Conservation (phyloP, 768 basidiomycete species). For the Phylloporus arenicola region DNA sequence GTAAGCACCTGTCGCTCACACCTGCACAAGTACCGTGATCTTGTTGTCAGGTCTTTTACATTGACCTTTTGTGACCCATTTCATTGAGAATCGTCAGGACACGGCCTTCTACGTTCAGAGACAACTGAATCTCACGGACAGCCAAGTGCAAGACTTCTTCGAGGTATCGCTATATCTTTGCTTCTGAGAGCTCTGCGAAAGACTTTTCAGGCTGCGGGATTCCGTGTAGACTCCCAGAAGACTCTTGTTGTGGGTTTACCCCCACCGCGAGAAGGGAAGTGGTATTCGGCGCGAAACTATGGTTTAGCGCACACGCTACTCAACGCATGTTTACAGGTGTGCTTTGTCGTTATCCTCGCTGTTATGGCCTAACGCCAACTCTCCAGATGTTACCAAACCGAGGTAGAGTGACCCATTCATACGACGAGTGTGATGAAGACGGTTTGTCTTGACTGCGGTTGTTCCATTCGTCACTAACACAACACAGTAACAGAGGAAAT, state of each 20-base stretch:
- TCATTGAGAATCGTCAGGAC: conserved; percentile 28
- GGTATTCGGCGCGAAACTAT: conserved; percentile 38
- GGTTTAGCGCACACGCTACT: conserved; percentile 39
- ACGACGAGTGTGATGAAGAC: conserved; percentile 15
- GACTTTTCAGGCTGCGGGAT: conserved; percentile 33
- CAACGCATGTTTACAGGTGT: conserved; percentile 34
- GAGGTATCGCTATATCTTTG: conserved; percentile 27
- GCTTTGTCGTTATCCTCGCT: neutral
- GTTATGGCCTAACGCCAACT: neutral
- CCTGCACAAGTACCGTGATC: conserved; percentile 36
- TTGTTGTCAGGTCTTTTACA: conserved; percentile 24
- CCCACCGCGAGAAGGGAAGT: conserved; percentile 31
- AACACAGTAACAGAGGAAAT: conserved; percentile 29
- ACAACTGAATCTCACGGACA: conserved; percentile 37
- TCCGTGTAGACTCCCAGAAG: conserved; percentile 36
- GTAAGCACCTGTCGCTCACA: neutral
- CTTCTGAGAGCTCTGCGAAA: neutral
- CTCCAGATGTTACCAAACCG: conserved; percentile 40
- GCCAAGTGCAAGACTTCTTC: conserved; percentile 42
- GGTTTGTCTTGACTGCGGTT: conserved; percentile 8
- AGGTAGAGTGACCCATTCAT: conserved; percentile 29
- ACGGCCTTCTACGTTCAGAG: conserved; percentile 40
- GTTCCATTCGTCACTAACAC: conserved; percentile 1
- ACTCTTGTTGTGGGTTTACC: conserved; percentile 44
- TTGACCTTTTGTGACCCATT: neutral